A percentile compares a stretch with the other conserved stretches of the same genome.
These are phyloP conservation scores for Mycosphaerelloides madeirae DNA, from an alignment of 2,329 filamentous ascomycete species.

Conservation along the genomic window DNA sequence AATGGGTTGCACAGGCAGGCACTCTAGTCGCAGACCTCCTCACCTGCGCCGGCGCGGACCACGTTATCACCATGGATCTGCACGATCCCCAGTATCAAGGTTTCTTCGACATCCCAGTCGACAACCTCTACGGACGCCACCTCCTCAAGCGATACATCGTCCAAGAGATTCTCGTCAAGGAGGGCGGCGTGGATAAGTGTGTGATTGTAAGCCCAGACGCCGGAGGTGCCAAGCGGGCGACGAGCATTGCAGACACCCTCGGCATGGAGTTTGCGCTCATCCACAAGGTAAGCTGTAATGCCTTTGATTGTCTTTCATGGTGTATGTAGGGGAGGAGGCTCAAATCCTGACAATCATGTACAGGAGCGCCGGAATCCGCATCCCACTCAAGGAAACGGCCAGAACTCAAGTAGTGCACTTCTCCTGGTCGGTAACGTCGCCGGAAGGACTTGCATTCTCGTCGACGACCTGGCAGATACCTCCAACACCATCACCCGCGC, in stretches of 20 bases:
- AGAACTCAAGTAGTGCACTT: slow-evolving; percentile 60
- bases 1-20: slow-evolving; percentile 97
- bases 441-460: slow-evolving; percentile 76
- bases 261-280: slow-evolving; percentile 96
- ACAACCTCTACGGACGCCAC: slow-evolving; percentile 88
- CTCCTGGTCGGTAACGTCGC: slow-evolving; percentile 87
- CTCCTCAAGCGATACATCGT: slow-evolving; percentile 66
- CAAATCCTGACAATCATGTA: neutral
- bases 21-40: slow-evolving; percentile 91
- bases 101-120: slow-evolving; percentile 97
- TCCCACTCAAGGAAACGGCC: slow-evolving; percentile 6
- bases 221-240: slow-evolving; percentile 92
- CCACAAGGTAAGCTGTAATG: slow-evolving; percentile 68
- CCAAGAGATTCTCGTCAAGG: slow-evolving; percentile 76
- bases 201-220: slow-evolving; percentile 96
- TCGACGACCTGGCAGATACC: slow-evolving; percentile 93
- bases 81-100: slow-evolving; percentile 96
- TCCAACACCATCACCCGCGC: slow-evolving; percentile 96
- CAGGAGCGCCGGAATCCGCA: slow-evolving; percentile 81
- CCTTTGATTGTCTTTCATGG: neutral
- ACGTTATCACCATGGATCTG: slow-evolving; percentile 96
- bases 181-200: slow-evolving; percentile 47
- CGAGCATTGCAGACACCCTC: slow-evolving; percentile 86
- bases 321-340: too few relatives aligned
- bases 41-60: slow-evolving; percentile 91